These are phyloP conservation scores for Ganoderma lucidum DNA, from an alignment of 1,284 basidiomycete genomes.

Conservation along the genomic window DNA sequence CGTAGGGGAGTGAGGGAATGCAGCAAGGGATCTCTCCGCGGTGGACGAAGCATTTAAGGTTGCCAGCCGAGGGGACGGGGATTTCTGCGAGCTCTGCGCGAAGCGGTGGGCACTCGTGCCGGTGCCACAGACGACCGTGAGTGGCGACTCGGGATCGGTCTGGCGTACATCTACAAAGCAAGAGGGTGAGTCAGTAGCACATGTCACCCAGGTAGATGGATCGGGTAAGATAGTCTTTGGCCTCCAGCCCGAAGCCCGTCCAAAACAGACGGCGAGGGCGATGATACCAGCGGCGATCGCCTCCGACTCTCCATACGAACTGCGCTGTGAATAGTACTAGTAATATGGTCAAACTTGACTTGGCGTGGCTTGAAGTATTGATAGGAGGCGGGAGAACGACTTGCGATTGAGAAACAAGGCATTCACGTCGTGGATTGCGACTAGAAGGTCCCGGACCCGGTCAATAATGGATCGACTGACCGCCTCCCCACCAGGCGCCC, in stretches of 20 bases:
- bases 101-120: constrained; percentile 21
- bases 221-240: constrained; percentile 22
- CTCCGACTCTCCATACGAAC: constrained; percentile 17
- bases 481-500: neutral
- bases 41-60: constrained; percentile 5
- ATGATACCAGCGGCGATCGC: constrained; percentile 23
- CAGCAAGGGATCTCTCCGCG: constrained; percentile 18
- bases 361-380: neutral
- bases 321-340: neutral
- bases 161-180: constrained; percentile 10
- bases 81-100: constrained; percentile 5
- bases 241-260: constrained; percentile 19
- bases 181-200: constrained; percentile 20
- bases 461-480: neutral
- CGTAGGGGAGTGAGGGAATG: constrained; percentile 17
- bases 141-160: constrained; percentile 21
- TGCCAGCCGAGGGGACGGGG: neutral
- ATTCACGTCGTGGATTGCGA: neutral
- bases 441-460: too few species aligned
- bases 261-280: constrained; percentile 23
- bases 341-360: neutral
- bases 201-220: constrained; percentile 17
- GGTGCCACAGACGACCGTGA: constrained; percentile 12
- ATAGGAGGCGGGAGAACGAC: neutral
- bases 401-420: neutral